Percentiles rank a stretch among this genome's conserved stretches.
Evolutionary conservation across 2,329 filamentous ascomycete species (phyloP).

Genomic region (Pseudogymnoascus sp.): DNA sequence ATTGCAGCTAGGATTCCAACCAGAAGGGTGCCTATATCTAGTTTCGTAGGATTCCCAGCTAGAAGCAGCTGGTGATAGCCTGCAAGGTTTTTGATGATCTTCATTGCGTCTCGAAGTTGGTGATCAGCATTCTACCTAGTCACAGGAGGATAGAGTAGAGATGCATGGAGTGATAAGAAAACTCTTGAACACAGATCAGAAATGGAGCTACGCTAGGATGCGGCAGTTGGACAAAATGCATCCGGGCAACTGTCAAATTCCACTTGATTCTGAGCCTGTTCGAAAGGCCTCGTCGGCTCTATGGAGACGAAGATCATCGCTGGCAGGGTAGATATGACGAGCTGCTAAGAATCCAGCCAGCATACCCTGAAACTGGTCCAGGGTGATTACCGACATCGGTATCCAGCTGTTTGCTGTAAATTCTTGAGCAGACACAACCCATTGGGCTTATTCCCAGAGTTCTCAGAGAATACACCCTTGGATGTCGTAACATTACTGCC

Average conservation of each 20-base stretch:
- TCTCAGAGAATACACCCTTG: background rate
- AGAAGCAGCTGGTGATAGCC: conserved; percentile 30
- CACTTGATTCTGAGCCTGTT: background rate
- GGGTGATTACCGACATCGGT: conserved; percentile 18
- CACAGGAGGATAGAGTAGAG: background rate
- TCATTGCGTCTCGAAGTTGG: conserved; percentile 18
- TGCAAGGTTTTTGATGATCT: conserved; percentile 26
- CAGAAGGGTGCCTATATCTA: conserved; percentile 27
- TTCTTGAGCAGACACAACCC: background rate
- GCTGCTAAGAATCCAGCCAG: background rate
- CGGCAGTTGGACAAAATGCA: background rate
- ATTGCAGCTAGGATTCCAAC: conserved; percentile 37
- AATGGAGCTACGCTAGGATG: background rate
- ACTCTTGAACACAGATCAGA: background rate
- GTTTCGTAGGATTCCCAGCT: conserved; percentile 29
- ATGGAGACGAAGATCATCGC: background rate
- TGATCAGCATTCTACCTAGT: background rate
- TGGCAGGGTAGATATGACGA: background rate
- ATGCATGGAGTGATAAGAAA: background rate
- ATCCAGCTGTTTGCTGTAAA: conserved; percentile 13
- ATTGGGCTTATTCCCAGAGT: background rate
- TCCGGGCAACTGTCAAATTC: background rate
- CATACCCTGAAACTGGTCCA: conserved; percentile 11
- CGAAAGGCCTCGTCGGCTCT: background rate
- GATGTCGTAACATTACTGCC: background rate